Conservation (phyloP, 257 asterid genomes). For the Nicotiana obtusifolia region DNA sequence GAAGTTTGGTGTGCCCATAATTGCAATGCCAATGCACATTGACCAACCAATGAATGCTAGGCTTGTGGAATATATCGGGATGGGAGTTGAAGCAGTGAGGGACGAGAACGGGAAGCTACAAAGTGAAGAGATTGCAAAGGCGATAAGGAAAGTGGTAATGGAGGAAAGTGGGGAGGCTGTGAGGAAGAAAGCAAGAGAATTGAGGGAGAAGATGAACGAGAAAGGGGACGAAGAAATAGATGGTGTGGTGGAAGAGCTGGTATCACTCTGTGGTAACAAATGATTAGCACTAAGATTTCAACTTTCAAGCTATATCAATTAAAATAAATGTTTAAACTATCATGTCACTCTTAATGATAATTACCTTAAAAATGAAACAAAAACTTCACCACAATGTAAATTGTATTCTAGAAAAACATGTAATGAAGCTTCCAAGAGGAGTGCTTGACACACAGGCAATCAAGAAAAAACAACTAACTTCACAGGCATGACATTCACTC, state of each 20-base stretch:
- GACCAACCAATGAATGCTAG: constrained; percentile 36
- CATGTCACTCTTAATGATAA: neutral
- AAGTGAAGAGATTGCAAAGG: constrained; percentile 17
- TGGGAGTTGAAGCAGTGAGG: constrained; percentile 25
- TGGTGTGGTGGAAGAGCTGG: constrained; percentile 24
- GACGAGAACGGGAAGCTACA: constrained; percentile 17
- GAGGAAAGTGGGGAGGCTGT: constrained; percentile 21
- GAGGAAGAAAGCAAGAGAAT: constrained; percentile 14
- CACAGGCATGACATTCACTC: too few relatives aligned
- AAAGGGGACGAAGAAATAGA: constrained; percentile 41
- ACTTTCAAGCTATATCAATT: neutral
- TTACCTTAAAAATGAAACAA: neutral
- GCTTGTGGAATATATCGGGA: constrained; percentile 28
- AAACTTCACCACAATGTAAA: neutral
- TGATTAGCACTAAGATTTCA: neutral
- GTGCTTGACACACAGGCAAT: too few relatives aligned
- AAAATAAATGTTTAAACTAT: too few relatives aligned
- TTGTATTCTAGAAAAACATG: neutral
- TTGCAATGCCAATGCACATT: constrained; percentile 28
- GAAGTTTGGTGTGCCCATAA: constrained; percentile 29
- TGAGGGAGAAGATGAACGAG: constrained; percentile 26
- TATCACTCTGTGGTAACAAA: constrained; percentile 14
- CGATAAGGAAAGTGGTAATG: constrained; percentile 9
- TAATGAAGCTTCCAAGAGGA: neutral
- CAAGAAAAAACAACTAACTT: too few relatives aligned